A percentile compares a stretch with the other conserved stretches of the same genome.
phyloP scores from a whole-genome alignment of 768 basidiomycete species.

The Termitomyces sp. region DNA sequence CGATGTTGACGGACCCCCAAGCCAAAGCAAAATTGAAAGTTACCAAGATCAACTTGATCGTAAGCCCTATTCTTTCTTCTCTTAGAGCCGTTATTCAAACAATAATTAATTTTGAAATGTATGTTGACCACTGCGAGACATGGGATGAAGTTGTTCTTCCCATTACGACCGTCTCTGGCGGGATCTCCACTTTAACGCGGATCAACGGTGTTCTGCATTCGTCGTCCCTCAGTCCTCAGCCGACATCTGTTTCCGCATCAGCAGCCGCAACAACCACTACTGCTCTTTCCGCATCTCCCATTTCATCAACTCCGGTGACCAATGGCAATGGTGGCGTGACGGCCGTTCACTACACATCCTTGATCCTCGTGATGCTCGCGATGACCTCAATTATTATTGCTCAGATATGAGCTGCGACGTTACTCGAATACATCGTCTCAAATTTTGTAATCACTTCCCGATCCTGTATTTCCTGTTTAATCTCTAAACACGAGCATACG shows the following conservation, averaged over 20 bases:
- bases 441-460: background rate
- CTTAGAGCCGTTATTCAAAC: background rate
- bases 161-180: background rate
- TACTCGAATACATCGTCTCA: background rate
- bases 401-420: background rate
- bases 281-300: background rate
- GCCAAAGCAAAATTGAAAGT: background rate
- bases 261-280: background rate
- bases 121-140: background rate
- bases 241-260: background rate
- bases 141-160: background rate
- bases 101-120: background rate
- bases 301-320: background rate
- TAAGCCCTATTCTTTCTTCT: background rate
- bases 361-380: background rate
- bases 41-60: background rate
- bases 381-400: background rate
- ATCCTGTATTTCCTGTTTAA: background rate
- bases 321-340: background rate
- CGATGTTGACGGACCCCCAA: background rate
- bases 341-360: background rate
- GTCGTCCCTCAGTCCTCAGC: background rate
- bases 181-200: background rate
- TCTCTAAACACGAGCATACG: background rate
- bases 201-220: background rate